A percentile compares a stretch with the other conserved stretches of the same genome.
Evolutionary conservation across 495 filamentous ascomycete genomes (phyloP).

Genomic region (Bryoglossum gracile): DNA sequence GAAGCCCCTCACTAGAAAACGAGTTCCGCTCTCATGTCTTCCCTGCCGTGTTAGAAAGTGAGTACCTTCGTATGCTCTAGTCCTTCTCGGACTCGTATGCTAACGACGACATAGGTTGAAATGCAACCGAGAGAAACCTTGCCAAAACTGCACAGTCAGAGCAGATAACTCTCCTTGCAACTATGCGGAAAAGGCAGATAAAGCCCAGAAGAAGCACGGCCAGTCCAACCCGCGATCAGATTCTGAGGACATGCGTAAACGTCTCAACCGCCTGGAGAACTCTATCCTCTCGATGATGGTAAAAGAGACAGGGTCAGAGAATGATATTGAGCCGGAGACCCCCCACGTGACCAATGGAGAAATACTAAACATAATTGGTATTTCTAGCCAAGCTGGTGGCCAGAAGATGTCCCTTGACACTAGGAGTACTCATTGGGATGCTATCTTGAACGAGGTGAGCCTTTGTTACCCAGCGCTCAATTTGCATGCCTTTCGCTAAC

Average conservation of each 20-base stretch:
- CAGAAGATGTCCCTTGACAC: conserved; percentile 24
- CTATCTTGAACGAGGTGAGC: conserved; percentile 41
- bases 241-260: conserved; percentile 36
- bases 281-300: conserved; percentile 45
- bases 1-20: conserved; percentile 13
- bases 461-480: no score
- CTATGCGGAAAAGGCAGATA: conserved; percentile 41
- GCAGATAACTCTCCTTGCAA: conserved; percentile 35
- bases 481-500: no score
- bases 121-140: conserved; percentile 24
- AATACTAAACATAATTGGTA: conserved; percentile 14
- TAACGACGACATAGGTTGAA: conserved; percentile 16
- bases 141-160: conserved; percentile 36
- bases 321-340: conserved; percentile 9
- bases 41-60: conserved; percentile 22
- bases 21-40: conserved; percentile 20
- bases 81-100: no score
- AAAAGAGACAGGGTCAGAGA: no score
- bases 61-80: neutral
- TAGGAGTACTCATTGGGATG: conserved; percentile 36
- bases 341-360: conserved; percentile 4
- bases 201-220: conserved; percentile 29
- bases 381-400: conserved; percentile 16
- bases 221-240: conserved; percentile 24
- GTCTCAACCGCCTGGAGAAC: conserved; percentile 45